These are phyloP conservation scores for Pichia sp. DNA, from an alignment of 1,139 yeast species.

Conservation along the genomic window DNA sequence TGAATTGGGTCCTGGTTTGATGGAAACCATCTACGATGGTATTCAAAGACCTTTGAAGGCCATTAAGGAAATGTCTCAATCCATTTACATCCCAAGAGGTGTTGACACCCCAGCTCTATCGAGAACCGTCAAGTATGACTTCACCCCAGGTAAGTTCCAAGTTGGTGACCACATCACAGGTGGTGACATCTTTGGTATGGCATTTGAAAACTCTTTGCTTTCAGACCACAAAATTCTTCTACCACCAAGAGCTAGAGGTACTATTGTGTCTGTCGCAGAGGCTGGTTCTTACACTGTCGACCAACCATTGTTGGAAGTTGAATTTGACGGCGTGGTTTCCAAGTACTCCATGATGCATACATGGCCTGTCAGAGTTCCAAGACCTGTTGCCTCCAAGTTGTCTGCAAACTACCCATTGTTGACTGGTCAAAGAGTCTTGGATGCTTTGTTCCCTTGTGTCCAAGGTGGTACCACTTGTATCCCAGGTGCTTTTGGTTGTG, in stretches of 20 bases:
- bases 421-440: constrained; percentile 98
- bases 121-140: constrained; percentile 79
- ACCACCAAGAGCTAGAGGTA: constrained; percentile 99
- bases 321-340: constrained; percentile 81
- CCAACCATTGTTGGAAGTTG: constrained; percentile 86
- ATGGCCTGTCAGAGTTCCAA: constrained; percentile 99
- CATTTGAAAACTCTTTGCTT: constrained; percentile 87
- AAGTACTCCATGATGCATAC: constrained; percentile 93
- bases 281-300: constrained; percentile 89
- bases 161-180: constrained; percentile 98
- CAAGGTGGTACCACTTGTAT: constrained; percentile 99
- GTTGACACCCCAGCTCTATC: constrained; percentile 91
- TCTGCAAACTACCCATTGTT: constrained; percentile 91
- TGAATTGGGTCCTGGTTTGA: constrained; percentile 97
- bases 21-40: constrained; percentile 99
- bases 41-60: constrained; percentile 97
- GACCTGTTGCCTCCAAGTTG: constrained; percentile 93
- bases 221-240: constrained; percentile 89
- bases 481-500: constrained; percentile 99
- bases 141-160: constrained; percentile 70
- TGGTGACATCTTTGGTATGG: constrained; percentile 94
- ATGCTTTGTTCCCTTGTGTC: constrained; percentile 96
- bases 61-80: constrained; percentile 77
- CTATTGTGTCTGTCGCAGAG: constrained; percentile 82
- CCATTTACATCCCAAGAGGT: constrained; percentile 98